Evolutionary conservation across 2,329 filamentous ascomycete species (phyloP), one percentile per base, ranked within the genome.

Genomic region (Nemania sp.): DNA sequence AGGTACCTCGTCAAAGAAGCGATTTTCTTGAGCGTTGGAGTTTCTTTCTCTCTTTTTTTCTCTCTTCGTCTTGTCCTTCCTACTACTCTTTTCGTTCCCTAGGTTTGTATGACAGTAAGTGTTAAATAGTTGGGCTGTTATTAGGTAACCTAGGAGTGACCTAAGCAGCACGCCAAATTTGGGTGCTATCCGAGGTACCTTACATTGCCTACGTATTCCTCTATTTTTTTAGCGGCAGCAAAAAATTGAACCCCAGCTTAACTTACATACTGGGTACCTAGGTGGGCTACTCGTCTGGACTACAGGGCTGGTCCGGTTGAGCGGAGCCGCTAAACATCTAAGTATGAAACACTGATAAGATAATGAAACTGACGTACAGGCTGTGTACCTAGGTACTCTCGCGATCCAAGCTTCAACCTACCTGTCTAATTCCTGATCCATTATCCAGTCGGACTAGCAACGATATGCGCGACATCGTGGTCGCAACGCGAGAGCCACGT

Each of bases 231-330:
- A 53, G 49, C 41, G 22, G 47, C 55, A 67, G 26, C 13, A 43
- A 57, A n/a, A 59, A 66, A 66, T 66, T 53, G 35, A 54, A 63
- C 57, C 64, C 56, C 47, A 64, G 64, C 68, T 53, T 68, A 64
- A 64, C 27, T n/a, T n/a, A n/a, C n/a, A n/a, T n/a, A n/a, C n/a
- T 38, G 53, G 38, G 45, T 51, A 57, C 59, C 52, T 52, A 66
- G 29, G 20, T 56, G 54, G 68, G 66, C 70, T 6, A 24, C 7
- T n/a, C n/a, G 7, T 6, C 8, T 49, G 18, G n/a, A 13, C 49
- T 55, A 47, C 43, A 65, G 52, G 57, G 52, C 51, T 38, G 47
- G 41, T 41, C 54, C 27, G 20, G 41, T 18, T 52, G 22, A 29
- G 38, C n/a, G 41, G 49, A 57, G 26, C 54, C 59, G 54, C 29